phyloP scores from a whole-genome alignment of 2,329 filamentous ascomycete genomes.

The Sclerotinia glacialis region DNA sequence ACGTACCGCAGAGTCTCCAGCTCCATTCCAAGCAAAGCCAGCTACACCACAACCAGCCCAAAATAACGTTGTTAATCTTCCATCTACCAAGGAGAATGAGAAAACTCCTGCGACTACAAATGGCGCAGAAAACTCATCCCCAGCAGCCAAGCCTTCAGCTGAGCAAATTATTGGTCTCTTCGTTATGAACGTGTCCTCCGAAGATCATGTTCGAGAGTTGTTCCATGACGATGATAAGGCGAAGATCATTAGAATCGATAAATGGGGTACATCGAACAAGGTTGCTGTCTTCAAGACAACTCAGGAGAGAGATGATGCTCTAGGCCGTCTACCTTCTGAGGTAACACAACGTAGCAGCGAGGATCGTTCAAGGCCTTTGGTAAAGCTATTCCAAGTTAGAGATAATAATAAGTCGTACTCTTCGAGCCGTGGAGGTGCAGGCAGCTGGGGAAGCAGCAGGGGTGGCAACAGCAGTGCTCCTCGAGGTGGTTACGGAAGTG shows the following conservation, averaged over 20 bases:
- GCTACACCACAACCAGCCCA: constrained; percentile 46
- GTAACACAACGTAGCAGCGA: constrained; percentile 68
- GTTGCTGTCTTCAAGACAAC: constrained; percentile 79
- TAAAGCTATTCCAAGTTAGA: constrained; percentile 78
- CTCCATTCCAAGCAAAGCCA: constrained; percentile 43
- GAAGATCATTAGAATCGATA: constrained; percentile 78
- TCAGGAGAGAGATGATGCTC: constrained; percentile 77
- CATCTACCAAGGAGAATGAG: constrained; percentile 53
- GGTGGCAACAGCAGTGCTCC: constrained; percentile 54
- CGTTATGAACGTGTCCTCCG: constrained; percentile 78
- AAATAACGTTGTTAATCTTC: constrained; percentile 38
- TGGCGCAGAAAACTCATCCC: constrained; percentile 52
- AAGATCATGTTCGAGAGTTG: constrained; percentile 77
- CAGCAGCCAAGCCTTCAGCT: constrained; percentile 57
- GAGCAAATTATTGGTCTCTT: constrained; percentile 82
- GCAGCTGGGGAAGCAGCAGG: constrained; percentile 65
- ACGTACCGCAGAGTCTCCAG: constrained; percentile 37
- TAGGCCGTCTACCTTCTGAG: constrained; percentile 71
- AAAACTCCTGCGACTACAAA: constrained; percentile 48
- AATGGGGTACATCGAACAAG: constrained; percentile 75
- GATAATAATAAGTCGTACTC: constrained; percentile 51
- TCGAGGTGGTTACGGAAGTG: constrained; percentile 79
- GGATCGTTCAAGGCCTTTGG: constrained; percentile 73
- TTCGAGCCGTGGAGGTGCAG: constrained; percentile 61
- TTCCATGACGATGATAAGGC: constrained; percentile 79